Base-by-base conservation (phyloP, 768 basidiomycete genomes). In the Boletus barrowsii region DNA sequence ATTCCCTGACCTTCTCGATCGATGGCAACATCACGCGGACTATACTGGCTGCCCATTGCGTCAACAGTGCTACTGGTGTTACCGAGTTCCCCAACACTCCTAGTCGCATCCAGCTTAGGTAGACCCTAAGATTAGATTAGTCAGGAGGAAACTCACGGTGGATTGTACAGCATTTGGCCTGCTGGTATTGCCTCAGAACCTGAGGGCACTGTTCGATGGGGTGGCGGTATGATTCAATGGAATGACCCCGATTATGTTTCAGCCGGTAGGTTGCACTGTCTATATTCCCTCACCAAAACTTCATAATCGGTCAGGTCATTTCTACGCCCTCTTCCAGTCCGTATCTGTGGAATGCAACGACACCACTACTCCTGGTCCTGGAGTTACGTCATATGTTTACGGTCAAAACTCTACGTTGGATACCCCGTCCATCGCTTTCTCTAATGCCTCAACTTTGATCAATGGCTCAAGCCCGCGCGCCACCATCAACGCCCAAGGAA, bases 171-270 rank as follows among this genome's bases (percentile, higher is more conserved):
- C 56, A 60, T 93, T 49, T 93, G 91, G 90, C 87, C 90, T n/a
- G 87, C 87, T 7, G 92, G 91, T 32, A 84, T 89, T 63, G 53
- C 75, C 37, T 64, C 76, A 10, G 77, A 75, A 33, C 75, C 89
- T 9, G 70, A 74, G 46, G 92, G 92, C 24, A 92, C 88, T 9
- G 72, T 95, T 33, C 62, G 80, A 51, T 95, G 92, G 91, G 79
- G 84, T 15, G 89, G 88, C 57, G 91, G 84, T 72, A 78, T 89
- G 82, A 90, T 92, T 72, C 74, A 91, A 74, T 94, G 87, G 86
- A 62, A 75, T 18, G 83, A 93, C 67, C 82, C 88, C 32, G 91
- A 93, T 69, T 93, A 91, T 69, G 53, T 71, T 47, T 67, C 86
- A 14, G 84, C 88, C 18, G 87, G 83, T 75, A 68, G 48, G 71